These are phyloP conservation scores for Entamoeba histolytica DNA, from an alignment of 208 protist genomes.

Conservation along the genomic window DNA sequence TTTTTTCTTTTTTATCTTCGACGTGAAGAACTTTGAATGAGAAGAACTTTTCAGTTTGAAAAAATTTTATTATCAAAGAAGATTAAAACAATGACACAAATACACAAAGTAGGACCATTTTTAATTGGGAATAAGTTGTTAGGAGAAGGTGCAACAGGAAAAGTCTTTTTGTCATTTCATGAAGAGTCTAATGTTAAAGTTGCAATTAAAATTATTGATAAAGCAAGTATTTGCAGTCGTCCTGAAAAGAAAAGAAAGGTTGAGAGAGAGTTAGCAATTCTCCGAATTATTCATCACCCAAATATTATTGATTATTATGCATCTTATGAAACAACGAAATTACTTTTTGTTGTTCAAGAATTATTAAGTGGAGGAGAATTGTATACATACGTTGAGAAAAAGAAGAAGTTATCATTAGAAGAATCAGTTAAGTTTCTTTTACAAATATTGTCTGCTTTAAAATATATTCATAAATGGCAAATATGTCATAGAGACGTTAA, in stretches of 20 bases:
- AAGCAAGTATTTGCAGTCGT: neutral
- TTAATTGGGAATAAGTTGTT: neutral
- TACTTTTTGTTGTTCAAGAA: neutral
- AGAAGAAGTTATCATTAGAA: neutral
- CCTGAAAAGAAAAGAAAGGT: neutral
- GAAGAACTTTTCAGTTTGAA: too few relatives aligned
- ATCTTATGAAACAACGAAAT: neutral
- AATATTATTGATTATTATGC: neutral
- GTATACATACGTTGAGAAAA: neutral
- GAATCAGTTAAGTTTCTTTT: neutral
- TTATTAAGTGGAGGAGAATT: neutral
- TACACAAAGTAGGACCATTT: neutral
- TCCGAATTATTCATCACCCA: neutral
- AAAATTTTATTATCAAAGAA: too few relatives aligned
- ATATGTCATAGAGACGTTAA: constrained; percentile 60
- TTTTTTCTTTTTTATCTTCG: too few relatives aligned
- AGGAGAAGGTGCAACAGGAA: neutral
- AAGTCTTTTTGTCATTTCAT: neutral
- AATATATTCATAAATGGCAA: neutral
- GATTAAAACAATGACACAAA: neutral
- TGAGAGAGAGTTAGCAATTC: neutral
- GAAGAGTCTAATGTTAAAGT: neutral
- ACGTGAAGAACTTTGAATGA: too few relatives aligned
- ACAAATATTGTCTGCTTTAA: neutral
- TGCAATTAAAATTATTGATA: neutral